phyloP scores from a whole-genome alignment of 2,329 filamentous ascomycete species.

The Sporothrix euskadiensis region DNA sequence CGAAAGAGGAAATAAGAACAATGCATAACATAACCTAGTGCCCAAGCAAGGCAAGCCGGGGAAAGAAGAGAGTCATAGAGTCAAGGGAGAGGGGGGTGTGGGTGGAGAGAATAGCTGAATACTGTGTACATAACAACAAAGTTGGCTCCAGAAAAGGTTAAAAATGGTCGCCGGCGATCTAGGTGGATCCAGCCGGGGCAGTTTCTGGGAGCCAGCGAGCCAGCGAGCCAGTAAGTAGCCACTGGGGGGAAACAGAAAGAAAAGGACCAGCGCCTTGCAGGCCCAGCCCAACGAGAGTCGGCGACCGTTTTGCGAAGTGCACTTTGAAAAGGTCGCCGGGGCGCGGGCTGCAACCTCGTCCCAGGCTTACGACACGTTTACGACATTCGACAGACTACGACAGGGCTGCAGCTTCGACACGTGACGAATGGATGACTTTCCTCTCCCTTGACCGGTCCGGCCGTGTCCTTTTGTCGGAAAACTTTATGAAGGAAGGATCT shows the following conservation, averaged over 20 bases:
- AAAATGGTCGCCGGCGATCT: conserved; percentile 6
- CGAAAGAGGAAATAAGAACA: background rate
- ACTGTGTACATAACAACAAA: background rate
- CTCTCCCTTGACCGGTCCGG: background rate
- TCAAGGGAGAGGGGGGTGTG: background rate
- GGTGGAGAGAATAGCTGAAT: background rate
- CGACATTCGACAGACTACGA: background rate
- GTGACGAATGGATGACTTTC: background rate
- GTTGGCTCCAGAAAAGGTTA: background rate
- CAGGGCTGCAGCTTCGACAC: background rate
- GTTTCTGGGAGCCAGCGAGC: background rate
- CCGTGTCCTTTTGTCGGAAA: background rate
- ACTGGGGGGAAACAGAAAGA: background rate
- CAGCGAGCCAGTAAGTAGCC: too few relatives aligned
- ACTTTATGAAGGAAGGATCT: background rate
- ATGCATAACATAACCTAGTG: background rate
- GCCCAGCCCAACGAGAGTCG: conserved; percentile 10
- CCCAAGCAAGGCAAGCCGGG: background rate
- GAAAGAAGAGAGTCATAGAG: too few relatives aligned
- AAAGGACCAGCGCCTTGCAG: background rate
- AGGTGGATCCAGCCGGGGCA: background rate
- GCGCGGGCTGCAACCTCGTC: background rate
- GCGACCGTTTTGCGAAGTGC: background rate
- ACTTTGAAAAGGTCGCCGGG: background rate
- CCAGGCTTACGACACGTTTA: too few relatives aligned